Base-by-base conservation (phyloP, 163 green algal species). In the Scenedesmus sp. region DNA sequence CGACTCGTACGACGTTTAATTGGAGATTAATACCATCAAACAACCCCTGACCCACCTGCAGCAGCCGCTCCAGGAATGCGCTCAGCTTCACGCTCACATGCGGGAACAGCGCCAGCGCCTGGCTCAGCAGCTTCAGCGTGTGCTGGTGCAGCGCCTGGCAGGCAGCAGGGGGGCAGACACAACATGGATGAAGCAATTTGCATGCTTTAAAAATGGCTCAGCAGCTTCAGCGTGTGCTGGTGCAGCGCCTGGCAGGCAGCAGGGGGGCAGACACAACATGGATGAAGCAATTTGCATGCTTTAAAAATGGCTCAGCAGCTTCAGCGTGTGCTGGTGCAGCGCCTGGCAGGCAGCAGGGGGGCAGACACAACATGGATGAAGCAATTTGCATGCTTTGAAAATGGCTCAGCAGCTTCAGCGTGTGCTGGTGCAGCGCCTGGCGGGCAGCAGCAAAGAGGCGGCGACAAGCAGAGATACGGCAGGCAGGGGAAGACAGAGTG, bases 61-160 rank as follows among this genome's bases (percentile, higher is more conserved):
- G 93, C 87, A 99, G 91, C 88, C 96, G 96, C 89, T 99, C 96
- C 77, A 99, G 94, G 94, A 97, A 99, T 67, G 95, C 92, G 18
- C 13, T 54, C 70, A 99, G 92, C 82, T 97, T 97, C 7, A 96
- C 83, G 5, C 84, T 8, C 10, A 89, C 84, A 86, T 93, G 84
- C 2, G 34, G 46, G 76, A 84, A 83, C 59, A 98, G 89, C 85
- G 91, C 67, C 20, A 97, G 93, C 15, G 96, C 96, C 54, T 96
- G 91, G 10, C 73, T 91, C 56, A 99, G 93, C 66, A 99, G 92
- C 52, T 91, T 82, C 91, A 98, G 94, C 20, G 96, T 96, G 90
- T 98, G 96, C 34, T 88, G 60, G 87, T 99, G 94, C 87, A 96
- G 66, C 13, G 91, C 88, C 74, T 79, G 23, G 23, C 67, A 79